Percentiles rank a stretch among this genome's conserved stretches.
These are phyloP conservation scores for Nicotiana obtusifolia DNA, from an alignment of 257 asterid species.

Conservation along the genomic window DNA sequence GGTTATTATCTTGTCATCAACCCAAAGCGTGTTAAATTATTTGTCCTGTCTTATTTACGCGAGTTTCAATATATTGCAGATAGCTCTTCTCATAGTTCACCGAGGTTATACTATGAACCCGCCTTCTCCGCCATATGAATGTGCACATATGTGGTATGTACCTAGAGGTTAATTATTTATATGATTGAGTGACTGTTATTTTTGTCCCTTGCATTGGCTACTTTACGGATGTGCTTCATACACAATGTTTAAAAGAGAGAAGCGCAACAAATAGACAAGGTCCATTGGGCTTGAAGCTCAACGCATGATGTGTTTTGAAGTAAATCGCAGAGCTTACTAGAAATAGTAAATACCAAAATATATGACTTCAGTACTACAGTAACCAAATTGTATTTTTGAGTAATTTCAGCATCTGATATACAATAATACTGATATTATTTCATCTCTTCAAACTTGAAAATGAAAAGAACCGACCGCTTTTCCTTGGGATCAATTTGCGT, in stretches of 20 bases:
- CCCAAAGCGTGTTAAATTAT: background rate
- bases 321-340: background rate
- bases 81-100: slow-evolving; percentile 72
- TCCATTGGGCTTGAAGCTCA: background rate
- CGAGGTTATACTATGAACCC: slow-evolving; percentile 96
- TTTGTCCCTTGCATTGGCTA: background rate
- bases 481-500: background rate
- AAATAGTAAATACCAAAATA: background rate
- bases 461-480: background rate
- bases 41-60: background rate
- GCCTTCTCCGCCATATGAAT: slow-evolving; percentile 94
- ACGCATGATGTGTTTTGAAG: background rate
- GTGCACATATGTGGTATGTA: slow-evolving; percentile 96
- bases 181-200: slow-evolving; percentile 12
- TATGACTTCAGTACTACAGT: background rate
- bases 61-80: slow-evolving; percentile 40
- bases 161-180: slow-evolving; percentile 18
- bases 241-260: background rate
- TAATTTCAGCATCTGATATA: background rate
- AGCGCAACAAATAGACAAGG: background rate
- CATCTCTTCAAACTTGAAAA: background rate
- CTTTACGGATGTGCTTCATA: background rate
- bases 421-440: background rate
- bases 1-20: slow-evolving; percentile 40
- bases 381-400: background rate